These are phyloP conservation scores for Verticillium albo-atrum DNA, from an alignment of 2,329 filamentous ascomycete species.

Conservation along the genomic window DNA sequence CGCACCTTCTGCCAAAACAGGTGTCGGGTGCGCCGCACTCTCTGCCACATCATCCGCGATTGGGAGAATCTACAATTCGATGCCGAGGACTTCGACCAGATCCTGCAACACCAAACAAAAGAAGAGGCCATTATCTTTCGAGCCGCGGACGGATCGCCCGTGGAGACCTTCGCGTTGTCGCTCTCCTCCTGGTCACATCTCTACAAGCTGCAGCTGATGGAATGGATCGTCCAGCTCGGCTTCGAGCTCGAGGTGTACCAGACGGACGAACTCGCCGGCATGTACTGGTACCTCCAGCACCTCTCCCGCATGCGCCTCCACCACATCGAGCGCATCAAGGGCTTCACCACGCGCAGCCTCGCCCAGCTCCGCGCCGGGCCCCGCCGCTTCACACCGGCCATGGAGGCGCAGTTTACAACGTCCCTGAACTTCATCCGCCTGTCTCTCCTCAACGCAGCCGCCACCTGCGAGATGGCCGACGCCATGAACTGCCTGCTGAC, in stretches of 20 bases:
- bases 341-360: slow-evolving; percentile 48
- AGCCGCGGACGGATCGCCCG: slow-evolving; percentile 30
- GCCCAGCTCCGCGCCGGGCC: slow-evolving; percentile 18
- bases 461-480: slow-evolving; percentile 53
- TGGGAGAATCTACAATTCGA: slow-evolving; percentile 83
- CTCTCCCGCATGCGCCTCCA: slow-evolving; percentile 63
- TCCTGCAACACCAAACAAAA: slow-evolving; percentile 56
- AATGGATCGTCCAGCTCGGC: slow-evolving; percentile 82
- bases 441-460: slow-evolving; percentile 60
- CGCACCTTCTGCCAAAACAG: slow-evolving; percentile 85
- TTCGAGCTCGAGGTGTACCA: slow-evolving; percentile 93
- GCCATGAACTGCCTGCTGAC: slow-evolving; percentile 60
- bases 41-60: slow-evolving; percentile 76
- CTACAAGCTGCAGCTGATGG: slow-evolving; percentile 85
- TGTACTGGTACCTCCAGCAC: slow-evolving; percentile 88
- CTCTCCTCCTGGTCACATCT: slow-evolving; percentile 86
- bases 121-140: slow-evolving; percentile 55
- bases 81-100: slow-evolving; percentile 70
- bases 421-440: slow-evolving; percentile 54
- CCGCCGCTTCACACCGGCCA: slow-evolving; percentile 18
- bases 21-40: slow-evolving; percentile 81
- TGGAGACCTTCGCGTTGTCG: slow-evolving; percentile 61
- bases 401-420: slow-evolving; percentile 39
- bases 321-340: slow-evolving; percentile 69
- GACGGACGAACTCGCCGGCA: slow-evolving; percentile 74